phyloP scores from a whole-genome alignment of 108 stramenopile genomes.

The Cyclotella distinguenda region DNA sequence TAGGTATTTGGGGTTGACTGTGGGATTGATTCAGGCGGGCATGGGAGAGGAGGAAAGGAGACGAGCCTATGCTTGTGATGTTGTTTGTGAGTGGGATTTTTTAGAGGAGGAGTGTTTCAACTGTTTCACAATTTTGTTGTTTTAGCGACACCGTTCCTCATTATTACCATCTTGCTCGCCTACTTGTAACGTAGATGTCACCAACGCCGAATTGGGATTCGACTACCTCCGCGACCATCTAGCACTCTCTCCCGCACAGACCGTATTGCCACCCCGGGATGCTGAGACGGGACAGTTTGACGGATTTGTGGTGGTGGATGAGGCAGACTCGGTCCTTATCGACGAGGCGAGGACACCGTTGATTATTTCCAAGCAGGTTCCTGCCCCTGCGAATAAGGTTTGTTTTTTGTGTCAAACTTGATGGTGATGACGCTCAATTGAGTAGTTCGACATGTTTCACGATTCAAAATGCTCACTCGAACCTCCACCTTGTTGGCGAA shows the following conservation, averaged over 20 bases:
- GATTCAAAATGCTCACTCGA: no score
- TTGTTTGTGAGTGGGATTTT: no score
- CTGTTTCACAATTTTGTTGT: no score
- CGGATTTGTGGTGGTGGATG: slow-evolving; percentile 94
- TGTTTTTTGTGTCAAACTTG: no score
- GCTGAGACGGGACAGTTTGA: slow-evolving; percentile 68
- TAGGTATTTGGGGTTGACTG: slow-evolving; percentile 89
- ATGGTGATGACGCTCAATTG: no score
- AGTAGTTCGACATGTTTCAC: no score
- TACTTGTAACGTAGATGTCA: no score
- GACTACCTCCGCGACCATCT: slow-evolving; percentile 93
- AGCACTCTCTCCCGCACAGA: slow-evolving; percentile 73
- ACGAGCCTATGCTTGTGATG: slow-evolving; percentile 87
- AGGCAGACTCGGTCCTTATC: slow-evolving; percentile 96
- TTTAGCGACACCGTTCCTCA: no score
- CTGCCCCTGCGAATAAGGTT: slow-evolving; percentile 82
- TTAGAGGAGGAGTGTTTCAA: no score
- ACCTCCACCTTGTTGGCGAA: no score
- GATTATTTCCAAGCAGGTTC: slow-evolving; percentile 92
- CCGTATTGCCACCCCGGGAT: slow-evolving; percentile 60
- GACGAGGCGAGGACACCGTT: slow-evolving; percentile 95
- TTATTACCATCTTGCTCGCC: no score
- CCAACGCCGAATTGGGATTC: slow-evolving; percentile 94
- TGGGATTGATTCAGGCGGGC: slow-evolving; percentile 88
- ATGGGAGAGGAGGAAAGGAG: slow-evolving; percentile 84